A percentile compares a stretch with the other conserved stretches of the same genome.
These are phyloP conservation scores for Leucosporidium creatinivorum DNA, from an alignment of 768 basidiomycete species.

Conservation along the genomic window DNA sequence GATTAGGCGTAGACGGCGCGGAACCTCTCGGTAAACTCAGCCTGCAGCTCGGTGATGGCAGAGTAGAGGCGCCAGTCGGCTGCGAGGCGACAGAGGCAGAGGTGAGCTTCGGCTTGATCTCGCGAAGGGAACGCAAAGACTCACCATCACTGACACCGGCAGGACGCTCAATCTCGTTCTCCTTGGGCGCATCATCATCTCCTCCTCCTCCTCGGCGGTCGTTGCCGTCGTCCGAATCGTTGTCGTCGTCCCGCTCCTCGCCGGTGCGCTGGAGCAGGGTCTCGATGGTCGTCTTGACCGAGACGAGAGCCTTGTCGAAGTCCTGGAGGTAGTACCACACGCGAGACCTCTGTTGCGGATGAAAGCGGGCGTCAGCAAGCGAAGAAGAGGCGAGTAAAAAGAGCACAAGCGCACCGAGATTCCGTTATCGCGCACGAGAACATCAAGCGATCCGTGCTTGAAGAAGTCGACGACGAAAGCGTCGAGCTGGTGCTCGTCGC, in stretches of 20 bases:
- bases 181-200: conserved; percentile 33
- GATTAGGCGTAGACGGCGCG: conserved; percentile 14
- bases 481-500: conserved; percentile 46
- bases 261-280: conserved; percentile 15
- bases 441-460: conserved; percentile 52
- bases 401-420: background rate
- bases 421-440: conserved; percentile 24
- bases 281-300: conserved; percentile 35
- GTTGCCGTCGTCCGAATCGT: conserved; percentile 34
- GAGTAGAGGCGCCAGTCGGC: conserved; percentile 25
- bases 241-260: conserved; percentile 15
- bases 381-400: background rate
- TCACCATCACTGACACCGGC: conserved; percentile 6
- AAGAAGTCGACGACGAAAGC: conserved; percentile 65
- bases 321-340: conserved; percentile 50
- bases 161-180: conserved; percentile 24
- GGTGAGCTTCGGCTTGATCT: no score
- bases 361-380: conserved; percentile 36
- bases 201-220: conserved; percentile 26
- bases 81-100: background rate
- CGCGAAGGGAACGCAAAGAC: background rate
- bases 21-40: conserved; percentile 15
- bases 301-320: conserved; percentile 43
- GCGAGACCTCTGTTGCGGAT: conserved; percentile 39
- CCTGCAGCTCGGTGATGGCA: conserved; percentile 18